Base-by-base conservation (phyloP, 176 grass and related monocot genomes). In the Chloris gayana region DNA sequence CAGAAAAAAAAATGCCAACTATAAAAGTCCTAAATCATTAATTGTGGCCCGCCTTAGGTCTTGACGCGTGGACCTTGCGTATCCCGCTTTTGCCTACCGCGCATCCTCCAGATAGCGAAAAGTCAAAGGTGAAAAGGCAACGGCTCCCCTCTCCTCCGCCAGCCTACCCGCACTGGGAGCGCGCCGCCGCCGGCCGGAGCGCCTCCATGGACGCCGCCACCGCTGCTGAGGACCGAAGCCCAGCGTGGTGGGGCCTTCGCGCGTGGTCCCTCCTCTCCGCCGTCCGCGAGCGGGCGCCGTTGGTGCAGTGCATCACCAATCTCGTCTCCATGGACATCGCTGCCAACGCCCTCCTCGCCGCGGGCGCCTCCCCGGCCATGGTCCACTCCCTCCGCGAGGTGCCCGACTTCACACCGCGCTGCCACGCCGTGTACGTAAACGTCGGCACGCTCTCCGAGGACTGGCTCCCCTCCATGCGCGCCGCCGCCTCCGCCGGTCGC, bases 241-340 rank as follows among this genome's bases (percentile, higher is more conserved):
- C 58, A 4, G 59, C 15, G 3, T 89, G 73, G 41, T 92, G 89
- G 87, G 39, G 27, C 19, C 33, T 26, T 1, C 74, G 85, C 7
- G 91, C 91, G 9, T 94, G 94, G 94, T 82, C 53, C 10, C 85
- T 92, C 64, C 89, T 90, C 39, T 90, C 88, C 22, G 73, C 46
- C 10, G 85, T 97, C 7, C 87, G 94, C 33, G 69, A 31, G 8
- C 82, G 87, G 34, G 80, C 85, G 30, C 91, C 94, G 22, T 79
- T 94, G 27, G 94, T 94, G 51, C 94, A 94, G 83, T 97, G 94
- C 85, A 92, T 97, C 79, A 97, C 94, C 68, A 97, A 97, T 79
- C 67, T 92, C 15, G 94, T 97, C 15, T 97, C 94, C 76, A 94
- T 97, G 94, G 94, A 97, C 83, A 73, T 94, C 70, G 81, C 80